Evolutionary conservation across 257 asterid species (phyloP).

Genomic region (Scutellaria barbata): DNA sequence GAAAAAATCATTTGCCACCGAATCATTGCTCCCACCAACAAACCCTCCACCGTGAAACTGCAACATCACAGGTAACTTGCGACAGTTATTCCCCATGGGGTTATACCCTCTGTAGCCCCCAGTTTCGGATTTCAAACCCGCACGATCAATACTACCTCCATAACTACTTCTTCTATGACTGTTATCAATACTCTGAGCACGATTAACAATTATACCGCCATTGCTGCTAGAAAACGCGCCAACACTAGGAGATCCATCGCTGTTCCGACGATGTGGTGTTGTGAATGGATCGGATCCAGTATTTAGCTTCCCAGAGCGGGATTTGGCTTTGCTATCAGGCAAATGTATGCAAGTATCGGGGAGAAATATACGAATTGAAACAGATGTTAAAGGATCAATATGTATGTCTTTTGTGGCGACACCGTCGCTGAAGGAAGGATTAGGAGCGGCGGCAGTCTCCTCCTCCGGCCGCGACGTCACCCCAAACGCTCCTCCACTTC

Average conservation of each 20-base stretch:
- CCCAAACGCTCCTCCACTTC: constrained; percentile 57
- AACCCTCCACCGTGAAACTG: constrained; percentile 98
- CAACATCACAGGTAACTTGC: constrained; percentile 74
- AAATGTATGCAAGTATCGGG: constrained; percentile 74
- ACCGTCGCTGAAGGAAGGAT: constrained; percentile 86
- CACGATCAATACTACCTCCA: constrained; percentile 54
- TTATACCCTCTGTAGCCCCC: constrained; percentile 77
- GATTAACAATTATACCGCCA: constrained; percentile 33
- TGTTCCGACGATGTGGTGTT: constrained; percentile 49
- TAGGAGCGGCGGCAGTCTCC: constrained; percentile 69
- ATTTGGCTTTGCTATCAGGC: constrained; percentile 44
- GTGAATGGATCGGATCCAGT: constrained; percentile 47
- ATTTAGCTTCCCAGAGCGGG: constrained; percentile 30
- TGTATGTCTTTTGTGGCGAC: constrained; percentile 94
- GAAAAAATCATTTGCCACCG: constrained; percentile 77
- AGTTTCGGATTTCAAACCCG: constrained; percentile 47
- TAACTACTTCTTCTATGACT: constrained; percentile 60
- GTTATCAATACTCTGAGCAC: constrained; percentile 33
- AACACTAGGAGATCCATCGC: constrained; percentile 49
- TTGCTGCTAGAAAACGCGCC: constrained; percentile 32
- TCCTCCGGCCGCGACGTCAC: constrained; percentile 92
- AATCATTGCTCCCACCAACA: constrained; percentile 84
- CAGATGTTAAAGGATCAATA: constrained; percentile 78
- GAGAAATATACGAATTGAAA: constrained; percentile 78
- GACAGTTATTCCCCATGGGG: constrained; percentile 52